These are phyloP conservation scores for Calocybe gangraenosa DNA, from an alignment of 768 basidiomycete species.

Conservation along the genomic window DNA sequence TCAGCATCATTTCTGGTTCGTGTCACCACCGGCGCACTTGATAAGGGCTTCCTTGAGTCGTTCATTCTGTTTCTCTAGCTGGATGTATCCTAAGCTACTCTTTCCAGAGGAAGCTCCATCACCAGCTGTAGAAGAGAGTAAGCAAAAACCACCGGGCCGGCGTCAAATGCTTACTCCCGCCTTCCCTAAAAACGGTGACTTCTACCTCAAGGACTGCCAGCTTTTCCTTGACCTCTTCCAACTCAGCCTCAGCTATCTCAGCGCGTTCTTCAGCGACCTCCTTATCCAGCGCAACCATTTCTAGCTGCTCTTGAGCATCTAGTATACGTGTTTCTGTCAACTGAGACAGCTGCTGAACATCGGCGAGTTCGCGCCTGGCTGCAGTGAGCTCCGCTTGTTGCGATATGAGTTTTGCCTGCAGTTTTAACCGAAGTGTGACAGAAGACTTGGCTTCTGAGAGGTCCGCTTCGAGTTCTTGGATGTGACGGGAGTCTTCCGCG, in stretches of 20 bases:
- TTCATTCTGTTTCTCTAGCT: conserved; percentile 96
- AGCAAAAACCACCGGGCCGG: not conserved
- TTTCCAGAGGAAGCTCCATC: conserved; percentile 36
- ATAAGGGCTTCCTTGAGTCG: conserved; percentile 92
- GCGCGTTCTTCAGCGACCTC: conserved; percentile 94
- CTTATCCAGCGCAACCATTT: conserved; percentile 93
- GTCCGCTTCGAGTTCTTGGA: conserved; percentile 83
- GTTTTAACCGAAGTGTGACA: conserved; percentile 80
- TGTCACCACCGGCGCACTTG: conserved; percentile 37
- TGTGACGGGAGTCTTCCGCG: conserved; percentile 77
- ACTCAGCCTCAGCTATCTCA: conserved; percentile 71
- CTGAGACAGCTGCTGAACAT: conserved; percentile 69
- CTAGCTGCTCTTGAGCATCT: conserved; percentile 86
- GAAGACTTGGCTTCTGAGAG: conserved; percentile 82
- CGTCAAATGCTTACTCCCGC: conserved; percentile 23
- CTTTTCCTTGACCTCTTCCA: conserved; percentile 77
- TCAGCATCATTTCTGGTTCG: not conserved
- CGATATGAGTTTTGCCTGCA: conserved; percentile 81
- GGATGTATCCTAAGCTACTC: conserved; percentile 65
- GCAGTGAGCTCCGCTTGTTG: conserved; percentile 78
- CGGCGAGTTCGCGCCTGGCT: conserved; percentile 71
- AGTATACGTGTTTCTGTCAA: conserved; percentile 65
- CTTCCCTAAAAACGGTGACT: conserved; percentile 71
- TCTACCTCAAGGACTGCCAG: conserved; percentile 82
- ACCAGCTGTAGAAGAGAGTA: conserved; percentile 3